Evolutionary conservation across 331 rosid species (phyloP).

Genomic region (Dryas integrifolia): DNA sequence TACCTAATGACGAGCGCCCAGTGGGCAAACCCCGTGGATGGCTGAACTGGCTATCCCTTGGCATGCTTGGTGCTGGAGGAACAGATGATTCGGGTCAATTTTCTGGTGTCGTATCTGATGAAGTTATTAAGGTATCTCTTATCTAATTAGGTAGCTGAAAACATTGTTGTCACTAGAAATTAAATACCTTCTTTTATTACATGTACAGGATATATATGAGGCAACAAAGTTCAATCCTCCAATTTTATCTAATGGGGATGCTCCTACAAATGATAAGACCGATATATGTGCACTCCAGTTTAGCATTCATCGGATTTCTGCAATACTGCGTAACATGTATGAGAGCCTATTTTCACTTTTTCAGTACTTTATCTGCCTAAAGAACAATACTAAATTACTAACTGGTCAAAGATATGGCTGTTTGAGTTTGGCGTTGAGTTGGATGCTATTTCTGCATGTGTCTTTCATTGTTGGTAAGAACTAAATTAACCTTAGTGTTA

Average conservation of each 20-base stretch:
- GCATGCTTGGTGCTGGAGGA: slow-evolving; percentile 99
- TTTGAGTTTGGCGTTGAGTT: neutral
- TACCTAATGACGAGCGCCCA: slow-evolving; percentile 53
- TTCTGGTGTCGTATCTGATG: slow-evolving; percentile 93
- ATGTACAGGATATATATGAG: slow-evolving; percentile 74
- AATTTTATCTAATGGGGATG: slow-evolving; percentile 42
- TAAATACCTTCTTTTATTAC: neutral
- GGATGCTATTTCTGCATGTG: slow-evolving; percentile 10
- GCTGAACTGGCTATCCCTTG: slow-evolving; percentile 95
- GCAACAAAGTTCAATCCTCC: slow-evolving; percentile 82
- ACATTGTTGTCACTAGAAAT: neutral
- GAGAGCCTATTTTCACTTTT: slow-evolving; percentile 28
- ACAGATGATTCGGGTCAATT: slow-evolving; percentile 92
- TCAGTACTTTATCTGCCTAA: slow-evolving; percentile 18
- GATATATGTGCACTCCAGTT: slow-evolving; percentile 54
- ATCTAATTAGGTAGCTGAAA: neutral
- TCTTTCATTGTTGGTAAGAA: slow-evolving; percentile 1
- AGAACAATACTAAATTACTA: neutral
- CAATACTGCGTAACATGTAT: slow-evolving; percentile 63
- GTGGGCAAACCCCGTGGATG: slow-evolving; percentile 74
- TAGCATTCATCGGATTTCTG: slow-evolving; percentile 57
- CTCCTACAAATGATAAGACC: slow-evolving; percentile 42
- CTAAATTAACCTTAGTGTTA: neutral
- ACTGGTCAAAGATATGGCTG: slow-evolving; percentile 7
- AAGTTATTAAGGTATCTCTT: slow-evolving; percentile 67